These are phyloP conservation scores for Cladobotryum mycophilum DNA, from an alignment of 2,329 filamentous ascomycete genomes.

Conservation along the genomic window DNA sequence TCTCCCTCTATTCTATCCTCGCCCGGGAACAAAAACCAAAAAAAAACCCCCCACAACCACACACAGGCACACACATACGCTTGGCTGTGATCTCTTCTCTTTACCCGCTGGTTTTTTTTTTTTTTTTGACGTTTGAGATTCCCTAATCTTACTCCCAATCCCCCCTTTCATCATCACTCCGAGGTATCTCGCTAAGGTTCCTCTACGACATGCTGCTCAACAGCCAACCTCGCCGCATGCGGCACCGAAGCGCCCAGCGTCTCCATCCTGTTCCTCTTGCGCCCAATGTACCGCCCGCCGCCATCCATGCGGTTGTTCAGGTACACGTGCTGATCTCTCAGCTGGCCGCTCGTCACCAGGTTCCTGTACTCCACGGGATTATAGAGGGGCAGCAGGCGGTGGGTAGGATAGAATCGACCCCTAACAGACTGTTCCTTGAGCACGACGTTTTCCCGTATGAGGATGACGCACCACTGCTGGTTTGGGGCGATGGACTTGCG, in stretches of 20 bases:
- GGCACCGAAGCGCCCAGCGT: conserved; percentile 39
- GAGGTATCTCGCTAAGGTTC: conserved; percentile 13
- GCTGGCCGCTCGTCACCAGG: conserved; percentile 30
- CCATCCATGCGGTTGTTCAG: conserved; percentile 50
- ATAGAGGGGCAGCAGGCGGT: conserved; percentile 45
- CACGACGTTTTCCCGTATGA: conserved; percentile 40
- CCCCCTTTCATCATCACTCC: too few species aligned
- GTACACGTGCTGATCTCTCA: conserved; percentile 40
- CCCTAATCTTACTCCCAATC: too few species aligned
- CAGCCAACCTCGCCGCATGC: conserved; percentile 25
- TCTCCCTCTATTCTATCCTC: too few species aligned
- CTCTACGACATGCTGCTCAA: conserved; percentile 33
- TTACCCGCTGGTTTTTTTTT: too few species aligned
- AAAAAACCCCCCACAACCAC: too few species aligned
- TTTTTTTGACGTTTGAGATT: too few species aligned
- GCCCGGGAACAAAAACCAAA: too few species aligned
- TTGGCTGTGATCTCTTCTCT: too few species aligned
- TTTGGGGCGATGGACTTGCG: conserved; percentile 29
- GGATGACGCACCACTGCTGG: conserved; percentile 31
- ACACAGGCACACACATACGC: too few species aligned
- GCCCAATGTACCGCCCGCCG: conserved; percentile 34
- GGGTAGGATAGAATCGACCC: conserved; percentile 54
- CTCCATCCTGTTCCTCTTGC: conserved; percentile 34
- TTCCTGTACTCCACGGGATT: conserved; percentile 33
- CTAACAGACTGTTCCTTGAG: conserved; percentile 43